Evolutionary conservation across 768 basidiomycete genomes (phyloP).

Genomic region (Leucocoprinus birnbaumii): DNA sequence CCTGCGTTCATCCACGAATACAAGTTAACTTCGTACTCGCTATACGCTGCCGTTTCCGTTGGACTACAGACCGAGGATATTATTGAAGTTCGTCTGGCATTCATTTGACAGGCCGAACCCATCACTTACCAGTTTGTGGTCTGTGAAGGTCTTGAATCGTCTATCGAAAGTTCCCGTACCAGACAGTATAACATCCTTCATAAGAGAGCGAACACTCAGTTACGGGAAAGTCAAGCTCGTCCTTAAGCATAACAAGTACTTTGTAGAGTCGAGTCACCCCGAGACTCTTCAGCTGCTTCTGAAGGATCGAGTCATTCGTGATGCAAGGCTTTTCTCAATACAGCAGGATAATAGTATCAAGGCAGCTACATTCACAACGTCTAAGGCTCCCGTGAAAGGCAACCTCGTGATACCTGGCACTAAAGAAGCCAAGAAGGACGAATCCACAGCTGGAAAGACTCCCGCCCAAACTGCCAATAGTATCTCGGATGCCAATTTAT

Average conservation of each 20-base stretch:
- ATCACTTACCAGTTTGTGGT: conserved; percentile 20
- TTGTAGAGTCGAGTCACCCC: conserved; percentile 92
- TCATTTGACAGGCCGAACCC: conserved; percentile 5
- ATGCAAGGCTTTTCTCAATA: conserved; percentile 73
- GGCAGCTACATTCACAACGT: conserved; percentile 71
- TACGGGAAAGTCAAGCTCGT: conserved; percentile 99
- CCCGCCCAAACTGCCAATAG: conserved; percentile 18
- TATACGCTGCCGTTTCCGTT: conserved; percentile 98
- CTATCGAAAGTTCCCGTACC: conserved; percentile 93
- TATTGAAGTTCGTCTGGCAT: conserved; percentile 75
- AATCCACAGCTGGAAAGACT: conserved; percentile 30
- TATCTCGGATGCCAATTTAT: conserved; percentile 70
- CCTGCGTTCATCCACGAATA: conserved; percentile 99
- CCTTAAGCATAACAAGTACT: conserved; percentile 96
- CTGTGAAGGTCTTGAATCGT: conserved; percentile 68
- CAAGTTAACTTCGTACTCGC: conserved; percentile 95
- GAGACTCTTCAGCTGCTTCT: conserved; percentile 87
- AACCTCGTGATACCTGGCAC: conserved; percentile 87
- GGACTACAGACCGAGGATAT: conserved; percentile 98
- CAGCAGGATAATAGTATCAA: conserved; percentile 74
- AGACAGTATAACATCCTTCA: conserved; percentile 79
- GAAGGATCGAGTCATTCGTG: conserved; percentile 82
- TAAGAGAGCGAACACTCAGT: conserved; percentile 90
- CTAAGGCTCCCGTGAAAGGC: conserved; percentile 80
- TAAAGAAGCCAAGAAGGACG: conserved; percentile 69